Evolutionary conservation across 352 stramenopile species (phyloP).

Genomic region (Elongisporangium senticosum): DNA sequence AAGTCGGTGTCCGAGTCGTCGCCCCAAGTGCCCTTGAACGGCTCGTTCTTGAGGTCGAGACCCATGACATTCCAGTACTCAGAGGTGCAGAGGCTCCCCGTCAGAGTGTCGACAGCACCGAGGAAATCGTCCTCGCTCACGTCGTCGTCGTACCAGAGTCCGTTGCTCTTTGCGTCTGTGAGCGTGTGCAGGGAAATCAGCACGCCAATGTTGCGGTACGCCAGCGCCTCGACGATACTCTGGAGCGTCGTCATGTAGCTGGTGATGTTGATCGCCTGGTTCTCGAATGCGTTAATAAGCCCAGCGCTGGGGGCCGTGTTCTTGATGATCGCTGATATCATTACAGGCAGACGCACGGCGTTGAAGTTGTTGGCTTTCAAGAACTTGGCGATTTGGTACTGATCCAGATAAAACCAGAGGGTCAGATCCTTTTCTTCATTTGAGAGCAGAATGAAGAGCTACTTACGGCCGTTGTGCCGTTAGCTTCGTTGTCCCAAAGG

Average conservation of each 20-base stretch:
- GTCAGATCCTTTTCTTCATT: too few relatives aligned
- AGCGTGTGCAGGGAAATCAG: slow-evolving; percentile 17
- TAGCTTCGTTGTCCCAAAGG: slow-evolving; percentile 63
- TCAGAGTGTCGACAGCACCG: slow-evolving; percentile 26
- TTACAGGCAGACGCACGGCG: slow-evolving; percentile 34
- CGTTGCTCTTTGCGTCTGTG: neutral
- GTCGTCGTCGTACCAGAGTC: slow-evolving; percentile 2
- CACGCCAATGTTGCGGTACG: slow-evolving; percentile 37
- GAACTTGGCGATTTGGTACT: slow-evolving; percentile 42
- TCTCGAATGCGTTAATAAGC: slow-evolving; percentile 5
- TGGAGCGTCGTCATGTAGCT: slow-evolving; percentile 36
- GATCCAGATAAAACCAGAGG: neutral
- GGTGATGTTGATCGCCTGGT: slow-evolving; percentile 26
- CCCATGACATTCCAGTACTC: slow-evolving; percentile 39
- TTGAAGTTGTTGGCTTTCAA: slow-evolving; percentile 46
- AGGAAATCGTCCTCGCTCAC: slow-evolving; percentile 21
- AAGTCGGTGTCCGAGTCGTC: slow-evolving; percentile 24
- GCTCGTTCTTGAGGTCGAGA: slow-evolving; percentile 44
- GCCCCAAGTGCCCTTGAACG: slow-evolving; percentile 25
- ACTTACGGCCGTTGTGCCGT: slow-evolving; percentile 55
- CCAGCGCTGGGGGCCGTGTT: neutral
- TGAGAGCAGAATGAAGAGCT: neutral
- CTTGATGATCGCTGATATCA: slow-evolving; percentile 21
- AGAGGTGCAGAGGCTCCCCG: slow-evolving; percentile 17
- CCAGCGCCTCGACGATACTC: slow-evolving; percentile 32